phyloP scores from a whole-genome alignment of 768 basidiomycete genomes.

The Macrolepiota dolichaula region DNA sequence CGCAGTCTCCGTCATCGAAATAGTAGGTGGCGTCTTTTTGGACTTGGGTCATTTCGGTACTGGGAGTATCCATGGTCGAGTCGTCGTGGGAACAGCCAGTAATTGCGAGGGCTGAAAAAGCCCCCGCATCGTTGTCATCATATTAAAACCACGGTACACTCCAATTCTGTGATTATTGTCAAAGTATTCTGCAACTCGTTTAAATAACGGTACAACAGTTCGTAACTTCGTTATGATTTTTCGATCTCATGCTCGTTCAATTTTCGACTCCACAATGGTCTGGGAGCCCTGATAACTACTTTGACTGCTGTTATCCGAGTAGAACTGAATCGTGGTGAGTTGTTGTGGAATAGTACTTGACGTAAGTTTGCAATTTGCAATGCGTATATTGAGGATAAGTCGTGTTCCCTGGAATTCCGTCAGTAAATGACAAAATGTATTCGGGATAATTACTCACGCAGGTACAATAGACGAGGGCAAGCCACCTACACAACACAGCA shows the following conservation, averaged over 20 bases:
- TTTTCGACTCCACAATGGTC: neutral
- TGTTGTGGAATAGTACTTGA: neutral
- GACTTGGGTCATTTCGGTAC: neutral
- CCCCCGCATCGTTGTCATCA: too few relatives aligned
- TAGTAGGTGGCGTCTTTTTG: neutral
- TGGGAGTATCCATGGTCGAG: neutral
- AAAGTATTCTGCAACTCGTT: neutral
- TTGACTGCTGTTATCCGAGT: neutral
- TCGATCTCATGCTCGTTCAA: neutral
- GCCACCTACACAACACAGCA: neutral
- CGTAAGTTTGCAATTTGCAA: neutral
- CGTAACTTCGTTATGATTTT: neutral
- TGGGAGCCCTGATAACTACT: neutral
- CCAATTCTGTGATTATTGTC: neutral
- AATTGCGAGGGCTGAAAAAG: too few relatives aligned
- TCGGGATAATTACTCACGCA: neutral
- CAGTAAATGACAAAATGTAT: neutral
- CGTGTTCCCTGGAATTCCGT: neutral
- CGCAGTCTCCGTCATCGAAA: neutral
- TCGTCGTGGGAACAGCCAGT: neutral
- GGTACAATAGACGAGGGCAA: conserved; percentile 6
- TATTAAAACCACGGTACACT: neutral
- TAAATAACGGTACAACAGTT: neutral
- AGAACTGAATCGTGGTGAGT: neutral
- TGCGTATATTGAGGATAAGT: conserved; percentile 4